Evolutionary conservation across 352 stramenopile species (phyloP).

Genomic region (Pythium volutum): DNA sequence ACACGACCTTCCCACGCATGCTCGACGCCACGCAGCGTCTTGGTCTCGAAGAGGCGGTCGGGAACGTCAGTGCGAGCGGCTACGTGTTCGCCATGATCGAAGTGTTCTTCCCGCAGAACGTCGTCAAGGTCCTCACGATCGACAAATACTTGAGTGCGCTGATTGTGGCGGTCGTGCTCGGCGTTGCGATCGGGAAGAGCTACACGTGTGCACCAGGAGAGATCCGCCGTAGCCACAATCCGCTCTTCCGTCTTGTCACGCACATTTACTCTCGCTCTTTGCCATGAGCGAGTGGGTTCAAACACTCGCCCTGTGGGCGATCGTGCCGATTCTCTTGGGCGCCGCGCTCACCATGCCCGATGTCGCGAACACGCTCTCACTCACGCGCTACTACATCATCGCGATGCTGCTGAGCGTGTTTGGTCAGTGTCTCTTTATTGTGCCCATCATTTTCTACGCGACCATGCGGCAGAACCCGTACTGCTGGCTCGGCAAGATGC

Average conservation of each 20-base stretch:
- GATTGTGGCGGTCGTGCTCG: slow-evolving; percentile 47
- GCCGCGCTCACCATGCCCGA: slow-evolving; percentile 39
- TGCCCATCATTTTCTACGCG: slow-evolving; percentile 43
- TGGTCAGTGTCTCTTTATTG: slow-evolving; percentile 44
- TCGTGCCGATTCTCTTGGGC: slow-evolving; percentile 43
- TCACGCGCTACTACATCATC: slow-evolving; percentile 49
- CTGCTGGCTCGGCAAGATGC: slow-evolving; percentile 41
- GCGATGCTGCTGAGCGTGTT: slow-evolving; percentile 21
- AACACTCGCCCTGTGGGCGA: slow-evolving; percentile 41
- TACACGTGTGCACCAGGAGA: slow-evolving; percentile 24
- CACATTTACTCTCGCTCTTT: slow-evolving; percentile 61
- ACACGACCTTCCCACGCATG: slow-evolving; percentile 56
- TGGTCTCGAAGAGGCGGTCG: slow-evolving; percentile 41
- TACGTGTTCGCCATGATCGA: slow-evolving; percentile 43
- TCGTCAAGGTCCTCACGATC: slow-evolving; percentile 32
- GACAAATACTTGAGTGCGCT: slow-evolving; percentile 46
- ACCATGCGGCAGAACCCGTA: slow-evolving; percentile 57
- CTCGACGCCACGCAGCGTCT: slow-evolving; percentile 40
- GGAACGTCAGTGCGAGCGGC: slow-evolving; percentile 34
- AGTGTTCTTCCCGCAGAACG: slow-evolving; percentile 54
- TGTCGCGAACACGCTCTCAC: slow-evolving; percentile 28
- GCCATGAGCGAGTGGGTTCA: slow-evolving; percentile 62
- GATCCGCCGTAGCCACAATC: slow-evolving; percentile 44
- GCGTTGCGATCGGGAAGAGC: slow-evolving; percentile 45
- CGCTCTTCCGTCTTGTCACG: slow-evolving; percentile 52